phyloP scores from a whole-genome alignment of 768 basidiomycete species.

The Amanita thiersii region DNA sequence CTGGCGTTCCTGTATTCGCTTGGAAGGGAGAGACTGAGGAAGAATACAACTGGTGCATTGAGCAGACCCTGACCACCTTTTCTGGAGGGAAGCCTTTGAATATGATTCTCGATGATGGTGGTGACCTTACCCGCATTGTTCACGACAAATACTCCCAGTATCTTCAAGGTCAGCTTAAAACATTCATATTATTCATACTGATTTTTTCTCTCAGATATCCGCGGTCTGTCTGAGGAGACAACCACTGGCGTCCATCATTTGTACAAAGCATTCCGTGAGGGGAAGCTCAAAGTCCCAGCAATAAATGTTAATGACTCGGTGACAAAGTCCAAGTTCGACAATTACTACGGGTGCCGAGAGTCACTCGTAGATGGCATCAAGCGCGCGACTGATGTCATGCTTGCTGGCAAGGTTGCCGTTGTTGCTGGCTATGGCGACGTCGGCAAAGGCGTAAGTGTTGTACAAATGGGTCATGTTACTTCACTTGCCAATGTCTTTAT shows the following conservation, averaged over 20 bases:
- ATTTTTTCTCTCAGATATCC: constrained; percentile 48
- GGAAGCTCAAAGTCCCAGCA: constrained; percentile 92
- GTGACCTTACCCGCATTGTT: constrained; percentile 90
- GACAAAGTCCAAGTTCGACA: constrained; percentile 99
- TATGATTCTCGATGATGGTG: constrained; percentile 99
- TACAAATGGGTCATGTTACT: not conserved
- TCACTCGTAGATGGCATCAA: constrained; percentile 99
- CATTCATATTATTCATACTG: constrained; percentile 1
- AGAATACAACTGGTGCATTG: constrained; percentile 97
- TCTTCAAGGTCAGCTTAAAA: constrained; percentile 63
- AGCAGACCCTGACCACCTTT: constrained; percentile 91
- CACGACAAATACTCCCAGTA: constrained; percentile 96
- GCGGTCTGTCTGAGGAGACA: constrained; percentile 97
- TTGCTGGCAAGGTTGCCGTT: constrained; percentile 98
- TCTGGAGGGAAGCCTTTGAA: constrained; percentile 76
- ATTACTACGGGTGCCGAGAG: constrained; percentile 98
- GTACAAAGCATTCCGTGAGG: constrained; percentile 96
- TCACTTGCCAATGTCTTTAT: constrained; percentile 2
- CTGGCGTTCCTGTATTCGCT: constrained; percentile 96
- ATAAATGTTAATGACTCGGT: constrained; percentile 99
- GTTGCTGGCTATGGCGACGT: constrained; percentile 99
- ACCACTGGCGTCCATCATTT: constrained; percentile 99
- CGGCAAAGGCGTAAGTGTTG: constrained; percentile 96
- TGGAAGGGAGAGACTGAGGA: constrained; percentile 99
- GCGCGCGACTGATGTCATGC: constrained; percentile 99